Conservation (phyloP, 192 early-diverging fungal species). For the Geranomyces variabilis region DNA sequence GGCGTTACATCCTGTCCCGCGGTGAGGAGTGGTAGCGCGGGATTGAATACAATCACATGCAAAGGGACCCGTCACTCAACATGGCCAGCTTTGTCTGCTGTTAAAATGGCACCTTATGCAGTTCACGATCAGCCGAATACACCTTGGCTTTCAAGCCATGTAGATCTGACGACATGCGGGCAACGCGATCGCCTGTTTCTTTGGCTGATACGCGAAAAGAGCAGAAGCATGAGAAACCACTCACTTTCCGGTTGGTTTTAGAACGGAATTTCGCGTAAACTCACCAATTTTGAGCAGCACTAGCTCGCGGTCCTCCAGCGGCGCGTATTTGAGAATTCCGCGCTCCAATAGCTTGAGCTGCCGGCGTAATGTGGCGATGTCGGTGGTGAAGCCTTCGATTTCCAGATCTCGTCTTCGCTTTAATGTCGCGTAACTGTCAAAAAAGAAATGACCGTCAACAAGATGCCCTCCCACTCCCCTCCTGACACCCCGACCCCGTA, state of each 20-base stretch:
- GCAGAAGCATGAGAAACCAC: background rate
- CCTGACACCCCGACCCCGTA: conserved; percentile 14
- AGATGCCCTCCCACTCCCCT: background rate
- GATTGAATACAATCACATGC: too few species aligned
- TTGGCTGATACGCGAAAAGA: conserved; percentile 34
- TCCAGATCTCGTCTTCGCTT: conserved; percentile 62
- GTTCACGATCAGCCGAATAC: conserved; percentile 41
- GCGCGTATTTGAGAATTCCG: conserved; percentile 58
- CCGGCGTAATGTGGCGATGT: conserved; percentile 57
- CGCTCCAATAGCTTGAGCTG: conserved; percentile 59
- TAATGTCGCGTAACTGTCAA: conserved; percentile 55
- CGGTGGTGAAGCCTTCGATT: conserved; percentile 71
- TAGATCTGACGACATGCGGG: conserved; percentile 48
- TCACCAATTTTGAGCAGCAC: conserved; percentile 54
- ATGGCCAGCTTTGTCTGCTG: too few species aligned
- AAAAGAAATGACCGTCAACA: conserved; percentile 13
- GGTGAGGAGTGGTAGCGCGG: too few species aligned
- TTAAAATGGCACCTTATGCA: conserved; percentile 10
- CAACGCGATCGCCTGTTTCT: conserved; percentile 42
- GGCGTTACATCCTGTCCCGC: too few species aligned
- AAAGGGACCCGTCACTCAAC: too few species aligned
- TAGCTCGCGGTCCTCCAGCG: conserved; percentile 61
- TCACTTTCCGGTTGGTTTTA: too few species aligned
- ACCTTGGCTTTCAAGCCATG: conserved; percentile 50
- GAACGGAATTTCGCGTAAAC: too few species aligned